A percentile compares a stretch with the other conserved stretches of the same genome.
Conservation (phyloP, 2,329 filamentous ascomycete species). For the Blastomyces parvus region DNA sequence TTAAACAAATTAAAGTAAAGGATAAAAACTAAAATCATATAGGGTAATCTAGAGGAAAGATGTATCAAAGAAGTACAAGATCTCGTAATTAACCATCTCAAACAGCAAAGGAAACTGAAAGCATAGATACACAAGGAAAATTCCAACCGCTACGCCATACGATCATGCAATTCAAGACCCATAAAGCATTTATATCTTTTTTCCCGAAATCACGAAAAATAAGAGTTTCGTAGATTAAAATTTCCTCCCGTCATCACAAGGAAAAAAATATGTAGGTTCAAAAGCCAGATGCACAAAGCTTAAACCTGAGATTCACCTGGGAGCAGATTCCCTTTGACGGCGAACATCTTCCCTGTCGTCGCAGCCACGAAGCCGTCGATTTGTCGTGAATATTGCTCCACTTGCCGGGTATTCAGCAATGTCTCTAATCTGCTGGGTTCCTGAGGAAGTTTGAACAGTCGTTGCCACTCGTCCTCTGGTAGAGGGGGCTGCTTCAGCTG, state of each 20-base stretch:
- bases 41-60: neutral
- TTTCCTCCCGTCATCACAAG: neutral
- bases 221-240: neutral
- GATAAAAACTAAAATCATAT: constrained; percentile 5
- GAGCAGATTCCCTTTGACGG: constrained; percentile 63
- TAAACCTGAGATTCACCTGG: constrained; percentile 42
- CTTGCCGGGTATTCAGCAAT: constrained; percentile 89
- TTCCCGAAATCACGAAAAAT: neutral
- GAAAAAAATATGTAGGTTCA: constrained; percentile 8
- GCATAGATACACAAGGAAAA: constrained; percentile 8
- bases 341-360: constrained; percentile 96
- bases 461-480: constrained; percentile 96
- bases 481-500: constrained; percentile 81
- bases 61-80: neutral
- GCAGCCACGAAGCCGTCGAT: constrained; percentile 91
- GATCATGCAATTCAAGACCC: constrained; percentile 12
- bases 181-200: constrained; percentile 3
- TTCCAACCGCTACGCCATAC: constrained; percentile 16
- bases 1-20: constrained; percentile 1
- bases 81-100: constrained; percentile 6
- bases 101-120: constrained; percentile 8
- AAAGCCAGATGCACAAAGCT: constrained; percentile 2
- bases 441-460: constrained; percentile 92
- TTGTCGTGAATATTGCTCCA: constrained; percentile 96
- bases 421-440: constrained; percentile 89